phyloP scores from a whole-genome alignment of 176 grass and related monocot genomes.

The Pontederia paniculata region DNA sequence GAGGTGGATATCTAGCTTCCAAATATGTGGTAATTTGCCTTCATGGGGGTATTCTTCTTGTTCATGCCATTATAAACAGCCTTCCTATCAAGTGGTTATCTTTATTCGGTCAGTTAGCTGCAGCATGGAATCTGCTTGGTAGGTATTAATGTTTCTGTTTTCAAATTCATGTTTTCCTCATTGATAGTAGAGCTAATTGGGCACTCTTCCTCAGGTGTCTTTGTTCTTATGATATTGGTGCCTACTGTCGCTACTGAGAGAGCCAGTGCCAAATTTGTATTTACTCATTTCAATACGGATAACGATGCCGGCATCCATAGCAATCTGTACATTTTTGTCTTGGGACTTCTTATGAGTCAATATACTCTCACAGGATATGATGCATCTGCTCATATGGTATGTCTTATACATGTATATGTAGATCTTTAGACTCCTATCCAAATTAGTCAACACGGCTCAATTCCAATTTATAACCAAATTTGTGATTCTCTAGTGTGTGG shows the following conservation, averaged over 20 bases:
- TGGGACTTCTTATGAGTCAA: conserved; percentile 88
- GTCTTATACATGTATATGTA: not conserved
- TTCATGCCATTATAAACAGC: conserved; percentile 85
- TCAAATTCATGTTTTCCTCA: conserved; percentile 12
- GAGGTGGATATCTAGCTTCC: conserved; percentile 73
- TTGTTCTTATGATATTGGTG: conserved; percentile 69
- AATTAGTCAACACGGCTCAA: too few species aligned
- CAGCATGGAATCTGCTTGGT: conserved; percentile 85
- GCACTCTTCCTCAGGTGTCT: conserved; percentile 33
- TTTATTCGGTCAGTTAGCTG: conserved; percentile 78
- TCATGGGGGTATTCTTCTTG: conserved; percentile 64
- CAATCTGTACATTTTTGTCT: conserved; percentile 66
- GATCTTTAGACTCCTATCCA: not conserved
- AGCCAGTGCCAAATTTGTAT: conserved; percentile 68
- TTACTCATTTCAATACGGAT: conserved; percentile 79
- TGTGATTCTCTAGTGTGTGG: too few species aligned
- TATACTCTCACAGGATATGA: conserved; percentile 80
- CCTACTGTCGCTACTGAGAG: conserved; percentile 66
- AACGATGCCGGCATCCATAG: conserved; percentile 70
- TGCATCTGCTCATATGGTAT: conserved; percentile 82
- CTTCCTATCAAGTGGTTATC: conserved; percentile 68
- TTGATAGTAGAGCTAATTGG: not conserved
- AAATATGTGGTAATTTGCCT: conserved; percentile 81
- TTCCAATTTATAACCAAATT: too few species aligned
- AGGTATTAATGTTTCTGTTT: not conserved